These are phyloP conservation scores for Coniosporium apollinis DNA, from an alignment of 495 filamentous ascomycete genomes.

Conservation along the genomic window DNA sequence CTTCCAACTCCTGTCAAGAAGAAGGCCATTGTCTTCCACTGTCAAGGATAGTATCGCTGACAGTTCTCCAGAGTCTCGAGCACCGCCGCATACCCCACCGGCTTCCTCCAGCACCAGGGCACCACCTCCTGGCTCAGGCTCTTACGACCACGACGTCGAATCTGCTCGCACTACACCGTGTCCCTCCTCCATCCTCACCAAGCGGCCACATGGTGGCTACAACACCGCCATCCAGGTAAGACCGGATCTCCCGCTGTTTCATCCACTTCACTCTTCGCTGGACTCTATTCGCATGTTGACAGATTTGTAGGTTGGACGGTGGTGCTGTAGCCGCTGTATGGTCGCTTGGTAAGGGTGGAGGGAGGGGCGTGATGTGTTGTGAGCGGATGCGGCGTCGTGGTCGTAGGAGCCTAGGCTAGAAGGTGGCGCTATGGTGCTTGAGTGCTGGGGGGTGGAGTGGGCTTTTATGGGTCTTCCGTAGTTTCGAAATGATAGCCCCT, in stretches of 20 bases:
- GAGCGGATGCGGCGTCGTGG: not conserved
- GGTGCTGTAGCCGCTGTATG: slow-evolving; percentile 71
- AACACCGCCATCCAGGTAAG: slow-evolving; percentile 93
- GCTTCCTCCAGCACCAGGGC: slow-evolving; percentile 9
- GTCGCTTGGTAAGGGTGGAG: slow-evolving; percentile 7
- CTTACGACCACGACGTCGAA: slow-evolving; percentile 9
- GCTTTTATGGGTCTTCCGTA: too few species aligned
- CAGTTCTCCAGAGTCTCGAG: too few species aligned
- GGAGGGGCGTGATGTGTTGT: not conserved
- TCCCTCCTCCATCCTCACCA: slow-evolving; percentile 2
- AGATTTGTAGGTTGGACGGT: too few species aligned
- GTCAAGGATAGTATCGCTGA: too few species aligned
- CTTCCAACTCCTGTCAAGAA: too few species aligned
- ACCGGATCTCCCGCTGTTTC: too few species aligned
- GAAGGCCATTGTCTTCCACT: too few species aligned
- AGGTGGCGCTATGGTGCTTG: slow-evolving; percentile 6
- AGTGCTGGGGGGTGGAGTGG: too few species aligned
- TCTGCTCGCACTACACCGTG: not conserved
- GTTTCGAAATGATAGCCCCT: too few species aligned
- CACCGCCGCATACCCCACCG: slow-evolving; percentile 66
- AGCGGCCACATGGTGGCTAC: slow-evolving; percentile 48
- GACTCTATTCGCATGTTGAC: too few species aligned
- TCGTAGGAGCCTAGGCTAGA: slow-evolving; percentile 16
- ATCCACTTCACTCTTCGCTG: too few species aligned
- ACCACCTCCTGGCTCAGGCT: slow-evolving; percentile 10